Base-by-base conservation (phyloP, 331 rosid species). In the Rosa hybrid region DNA sequence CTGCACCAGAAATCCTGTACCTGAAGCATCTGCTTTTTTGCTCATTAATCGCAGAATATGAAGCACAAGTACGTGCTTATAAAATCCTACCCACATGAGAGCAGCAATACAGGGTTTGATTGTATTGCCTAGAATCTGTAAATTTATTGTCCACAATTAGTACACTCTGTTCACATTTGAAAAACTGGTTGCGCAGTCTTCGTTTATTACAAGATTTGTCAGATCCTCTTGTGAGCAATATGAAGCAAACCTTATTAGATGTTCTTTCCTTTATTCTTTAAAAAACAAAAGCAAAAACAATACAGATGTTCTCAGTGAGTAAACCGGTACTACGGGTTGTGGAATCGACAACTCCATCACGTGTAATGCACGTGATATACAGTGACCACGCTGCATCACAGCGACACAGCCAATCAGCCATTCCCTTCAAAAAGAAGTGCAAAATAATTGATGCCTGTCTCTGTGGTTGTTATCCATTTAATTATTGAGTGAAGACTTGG, bases 1-100 rank as follows among this genome's bases (percentile, higher is more conserved):
- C 16, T 6, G 23, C 34, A 34, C n/a, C 67, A 34, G 67, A 54
- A 38, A 74, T 53, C 67, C 53, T 69, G 74, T 42, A 42, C 74
- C 38, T 42, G 74, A 20, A 42, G 74, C 53, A 41, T 69, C 25
- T 72, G 45, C 77, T 50, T 50, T 48, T 71, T 72, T 51, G 77
- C 25, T 51, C 34, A 30, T 30, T 30, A 13, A 27, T 25, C 8
- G 41, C 60, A 48, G 21, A 48, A 7, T 7, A 38, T 39, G 50
- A 39, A 23, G 23, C 12, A 23, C 42, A 38, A 38, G 72, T 39
- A 39, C 25, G 72, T 68, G 48, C 25, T 68, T 38, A 8, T 7
- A 1, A 41, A 68, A 38, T 68, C 72, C 17, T 9, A 17, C 46
- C 41, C 13, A 38, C 46, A 38, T 38, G 72, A 38, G 67, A 63